Base-by-base conservation (phyloP, 2,329 filamentous ascomycete species). In the Trichocomaceae sp. region DNA sequence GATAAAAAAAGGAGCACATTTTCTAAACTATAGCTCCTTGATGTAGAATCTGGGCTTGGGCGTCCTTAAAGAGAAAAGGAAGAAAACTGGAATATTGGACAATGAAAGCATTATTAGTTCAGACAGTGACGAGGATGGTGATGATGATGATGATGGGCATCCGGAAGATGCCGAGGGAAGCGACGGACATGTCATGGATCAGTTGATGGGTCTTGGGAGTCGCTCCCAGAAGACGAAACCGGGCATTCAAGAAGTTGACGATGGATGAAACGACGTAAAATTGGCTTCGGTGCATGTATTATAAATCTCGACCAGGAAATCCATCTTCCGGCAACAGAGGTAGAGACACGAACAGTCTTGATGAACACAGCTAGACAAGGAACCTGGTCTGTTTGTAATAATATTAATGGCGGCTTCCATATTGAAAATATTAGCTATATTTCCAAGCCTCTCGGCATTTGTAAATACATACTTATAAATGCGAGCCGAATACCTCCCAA, bases 41-140 rank as follows among this genome's bases (percentile, higher is more conserved):
- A 9, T 39, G 42, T 41, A 74, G 72, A 71, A 76, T 55, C 64
- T 77, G 47, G 72, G 73, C 5, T 60, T 77, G 10, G 74, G 74
- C 9, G 74, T 77, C 5, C 61, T 77, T 19, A 70, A 74, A 62
- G 72, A 76, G 57, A 70, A 70, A 52, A 63, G 59, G 17, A 54
- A 53, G 5, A 59, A 53, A 19, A 64, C 61, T 8, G 57, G 57
- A 17, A 57, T 58, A 46, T 20, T 52, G 35, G 54, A 22, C 29
- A 31, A 45, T 49, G 20, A 47, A n/a, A 39, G 22, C 22, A 31
- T 33, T 13, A 35, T 33, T 9, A 33, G 12, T 26, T 49, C 50
- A 23, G 51, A 54, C 10, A 55, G 57, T 5, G 63, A 59, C 41
- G 57, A 48, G 4, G 63, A 65, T 3, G 60, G 57, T 45, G 58